phyloP scores from a whole-genome alignment of 129 eudicot species.

The Flaveria linearis region DNA sequence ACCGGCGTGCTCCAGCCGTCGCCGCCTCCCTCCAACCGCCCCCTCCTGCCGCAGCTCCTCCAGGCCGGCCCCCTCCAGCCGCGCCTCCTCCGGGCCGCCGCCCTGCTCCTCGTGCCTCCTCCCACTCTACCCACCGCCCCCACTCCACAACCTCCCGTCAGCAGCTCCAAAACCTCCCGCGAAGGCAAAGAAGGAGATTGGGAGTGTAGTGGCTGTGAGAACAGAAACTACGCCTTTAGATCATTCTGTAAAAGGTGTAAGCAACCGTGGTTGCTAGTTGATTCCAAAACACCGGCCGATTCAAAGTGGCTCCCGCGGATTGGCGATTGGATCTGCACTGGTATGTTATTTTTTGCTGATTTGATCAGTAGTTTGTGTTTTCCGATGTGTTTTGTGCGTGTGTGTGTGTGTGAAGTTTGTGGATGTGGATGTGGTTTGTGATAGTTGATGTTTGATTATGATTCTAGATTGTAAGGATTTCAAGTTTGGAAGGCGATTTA shows the following conservation, averaged over 20 bases:
- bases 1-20: too few relatives aligned
- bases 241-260: constrained; percentile 90
- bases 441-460: constrained; percentile 23
- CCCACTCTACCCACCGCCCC: too few relatives aligned
- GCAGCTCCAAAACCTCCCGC: too few relatives aligned
- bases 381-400: neutral
- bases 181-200: constrained; percentile 96
- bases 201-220: constrained; percentile 83
- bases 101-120: too few relatives aligned
- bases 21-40: too few relatives aligned
- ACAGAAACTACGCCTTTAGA: constrained; percentile 91
- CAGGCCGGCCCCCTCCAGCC: too few relatives aligned
- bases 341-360: constrained; percentile 30
- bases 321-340: constrained; percentile 97
- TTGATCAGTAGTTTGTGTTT: neutral
- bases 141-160: too few relatives aligned
- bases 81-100: too few relatives aligned
- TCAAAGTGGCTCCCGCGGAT: constrained; percentile 94
- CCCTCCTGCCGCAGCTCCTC: too few relatives aligned
- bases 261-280: constrained; percentile 85
- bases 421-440: constrained; percentile 1
- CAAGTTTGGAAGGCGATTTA: neutral
- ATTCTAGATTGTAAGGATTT: constrained; percentile 10
- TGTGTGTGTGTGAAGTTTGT: neutral
- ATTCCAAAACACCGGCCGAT: constrained; percentile 76